Base-by-base conservation (phyloP, 2,329 filamentous ascomycete species). In the Thielaviopsis populi region DNA sequence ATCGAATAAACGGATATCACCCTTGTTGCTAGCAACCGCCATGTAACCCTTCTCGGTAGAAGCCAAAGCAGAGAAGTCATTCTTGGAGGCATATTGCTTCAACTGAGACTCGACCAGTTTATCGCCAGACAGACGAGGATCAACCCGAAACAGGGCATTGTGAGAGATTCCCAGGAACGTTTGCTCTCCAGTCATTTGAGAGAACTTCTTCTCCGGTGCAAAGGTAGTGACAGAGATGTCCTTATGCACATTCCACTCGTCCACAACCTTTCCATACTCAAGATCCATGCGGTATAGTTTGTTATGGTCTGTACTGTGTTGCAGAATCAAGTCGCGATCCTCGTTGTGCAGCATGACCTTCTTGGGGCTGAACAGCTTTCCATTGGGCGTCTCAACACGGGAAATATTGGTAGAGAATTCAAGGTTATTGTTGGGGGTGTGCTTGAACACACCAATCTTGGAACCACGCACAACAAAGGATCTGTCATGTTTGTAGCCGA, bases 381-480 rank as follows among this genome's bases (percentile, higher is more conserved):
- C 94, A 54, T 83, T 83, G 1, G 91, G 89, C 0, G 92, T 96
- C 73, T 91, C 86, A 61, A 99, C 89, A 75, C 95, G 96, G 67
- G 90, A 96, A 70, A 99, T 99, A 68, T 91, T 97, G 66, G 94
- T 99, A 13, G 90, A 90, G 74, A 97, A 99, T 72, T 97, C 89
- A 17, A 99, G 81, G 68, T 92, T 86, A 73, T 97, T 95, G 75
- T 95, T 89, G 0, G 85, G 80, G 0, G 91, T 96, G 72, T 99
- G 94, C 74, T 95, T 97, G 82, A 99, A 99, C 48, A 99, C 94
- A 63, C 94, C 94, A 73, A 99, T 99, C 80, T 97, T 96, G 69
- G 91, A 94, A 40, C 94, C 94, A 68, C 94, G 87, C 53, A 99
- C 91, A 64, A 99, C 94, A 70, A 97, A 99, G 0, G 94, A 97